A percentile compares a stretch with the other conserved stretches of the same genome.
Conservation (phyloP, 768 basidiomycete species). For the Trametopsis cervina region DNA sequence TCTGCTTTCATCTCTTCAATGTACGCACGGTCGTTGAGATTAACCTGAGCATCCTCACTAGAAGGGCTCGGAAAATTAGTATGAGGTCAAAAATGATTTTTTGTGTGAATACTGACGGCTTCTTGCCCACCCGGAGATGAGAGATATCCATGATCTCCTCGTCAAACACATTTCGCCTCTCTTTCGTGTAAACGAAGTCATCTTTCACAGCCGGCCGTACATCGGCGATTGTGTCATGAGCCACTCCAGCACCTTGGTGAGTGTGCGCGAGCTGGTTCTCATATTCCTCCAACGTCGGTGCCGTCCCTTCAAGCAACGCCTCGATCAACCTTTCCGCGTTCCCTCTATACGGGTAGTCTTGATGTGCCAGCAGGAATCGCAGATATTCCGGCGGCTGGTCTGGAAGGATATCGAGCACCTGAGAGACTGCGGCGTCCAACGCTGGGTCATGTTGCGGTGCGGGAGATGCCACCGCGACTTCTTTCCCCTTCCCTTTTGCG, state of each 20-base stretch:
- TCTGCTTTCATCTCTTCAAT: slow-evolving; percentile 77
- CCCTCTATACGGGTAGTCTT: slow-evolving; percentile 40
- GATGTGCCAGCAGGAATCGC: slow-evolving; percentile 44
- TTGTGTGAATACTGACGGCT: slow-evolving; percentile 42
- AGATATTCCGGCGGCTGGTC: slow-evolving; percentile 52
- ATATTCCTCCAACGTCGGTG: slow-evolving; percentile 31
- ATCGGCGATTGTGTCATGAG: neutral
- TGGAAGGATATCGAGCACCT: slow-evolving; percentile 75
- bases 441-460: slow-evolving; percentile 29
- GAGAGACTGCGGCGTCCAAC: slow-evolving; percentile 52
- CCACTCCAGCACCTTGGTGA: slow-evolving; percentile 7
- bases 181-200: slow-evolving; percentile 27
- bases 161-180: slow-evolving; percentile 72
- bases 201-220: slow-evolving; percentile 3
- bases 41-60: slow-evolving; percentile 38
- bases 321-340: slow-evolving; percentile 58
- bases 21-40: slow-evolving; percentile 50
- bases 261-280: slow-evolving; percentile 22
- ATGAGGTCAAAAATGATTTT: too few relatives aligned
- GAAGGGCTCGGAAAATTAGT: neutral
- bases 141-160: slow-evolving; percentile 60
- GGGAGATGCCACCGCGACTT: neutral
- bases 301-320: slow-evolving; percentile 70
- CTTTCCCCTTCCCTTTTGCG: slow-evolving; percentile 33
- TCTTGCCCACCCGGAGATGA: slow-evolving; percentile 58